Base-by-base conservation (phyloP, 805 yeast genomes). In the Priceomyces castillae region DNA sequence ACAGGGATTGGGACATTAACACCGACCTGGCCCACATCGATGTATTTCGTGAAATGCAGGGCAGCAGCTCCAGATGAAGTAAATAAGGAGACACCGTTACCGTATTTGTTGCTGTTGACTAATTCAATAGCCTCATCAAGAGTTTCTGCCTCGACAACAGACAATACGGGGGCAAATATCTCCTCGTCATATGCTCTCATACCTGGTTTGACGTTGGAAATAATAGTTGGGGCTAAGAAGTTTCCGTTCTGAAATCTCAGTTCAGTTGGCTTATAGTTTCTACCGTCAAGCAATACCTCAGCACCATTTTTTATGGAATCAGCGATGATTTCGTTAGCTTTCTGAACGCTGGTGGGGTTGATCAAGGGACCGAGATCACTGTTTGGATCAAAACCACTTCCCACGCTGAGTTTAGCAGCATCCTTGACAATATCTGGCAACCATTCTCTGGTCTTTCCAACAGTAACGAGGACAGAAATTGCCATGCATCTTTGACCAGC, bases 401-500 rank as follows among this genome's bases (percentile, higher is more conserved):
- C 78, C 37, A 81, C 82, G 49, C 69, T 69, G 58, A 85, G 77
- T 44, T 62, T 54, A 53, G 74, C 67, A 36, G 89, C 89, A 37
- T 74, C 77, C 41, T 62, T 71, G 26, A 78, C 76, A 39, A 84
- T 72, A 40, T 82, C 89, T 34, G 66, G 53, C 41, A 84, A 65
- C 86, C 88, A 83, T 48, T 74, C 76, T 57, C 73, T 73, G 48
- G 86, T 72, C 47, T 74, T 71, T 33, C 90, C 90, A 18, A 85
- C 89, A 15, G 87, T 77, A 40, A 84, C 86, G 49, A 85, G 70
- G 28, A 82, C 86, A 17, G 86, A 81, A 41, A 85, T 80, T 9
- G 88, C 86, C 86, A 84, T 81, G 67, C 92, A 84, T 59, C 90
- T 79, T 73, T 84, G 92, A 48, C 90, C 92, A 15, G 90, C 90